These are phyloP conservation scores for Puccinellia tenuiflora DNA, from an alignment of 176 grass and related monocot species.

Conservation along the genomic window DNA sequence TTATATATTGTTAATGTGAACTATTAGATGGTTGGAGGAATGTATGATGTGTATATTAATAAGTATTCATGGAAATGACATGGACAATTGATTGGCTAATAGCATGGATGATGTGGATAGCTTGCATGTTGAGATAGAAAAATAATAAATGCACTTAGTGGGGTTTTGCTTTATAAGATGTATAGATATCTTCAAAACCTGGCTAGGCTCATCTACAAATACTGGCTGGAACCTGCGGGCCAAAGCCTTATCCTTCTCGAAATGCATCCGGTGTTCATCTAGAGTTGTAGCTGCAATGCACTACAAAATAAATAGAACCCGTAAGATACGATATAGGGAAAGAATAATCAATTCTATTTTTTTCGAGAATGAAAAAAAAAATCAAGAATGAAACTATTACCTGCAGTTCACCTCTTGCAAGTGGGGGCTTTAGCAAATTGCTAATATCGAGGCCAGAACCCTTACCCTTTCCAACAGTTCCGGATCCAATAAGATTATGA, in stretches of 20 bases:
- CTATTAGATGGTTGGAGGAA: no score
- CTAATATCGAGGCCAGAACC: constrained; percentile 94
- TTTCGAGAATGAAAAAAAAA: no score
- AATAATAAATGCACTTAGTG: no score
- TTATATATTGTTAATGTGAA: no score
- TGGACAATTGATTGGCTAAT: no score
- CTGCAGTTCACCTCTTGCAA: constrained; percentile 94
- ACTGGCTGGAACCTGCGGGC: constrained; percentile 86
- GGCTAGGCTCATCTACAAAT: constrained; percentile 76
- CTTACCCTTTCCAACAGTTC: constrained; percentile 82
- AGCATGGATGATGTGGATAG: no score
- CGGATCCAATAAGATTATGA: constrained; percentile 95
- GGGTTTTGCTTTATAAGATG: no score
- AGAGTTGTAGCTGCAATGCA: constrained; percentile 97
- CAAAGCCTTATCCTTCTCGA: constrained; percentile 99
- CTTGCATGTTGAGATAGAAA: no score
- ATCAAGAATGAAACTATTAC: constrained; percentile 33
- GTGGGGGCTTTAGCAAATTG: constrained; percentile 87
- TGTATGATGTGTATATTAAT: no score
- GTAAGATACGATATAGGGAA: constrained; percentile 20
- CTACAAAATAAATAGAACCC: constrained; percentile 29
- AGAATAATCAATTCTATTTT: neutral
- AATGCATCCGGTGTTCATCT: constrained; percentile 78
- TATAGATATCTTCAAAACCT: constrained; percentile 53
- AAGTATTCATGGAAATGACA: no score